Conservation (phyloP, 306 rosid genomes). For the Quercus agrifolia region DNA sequence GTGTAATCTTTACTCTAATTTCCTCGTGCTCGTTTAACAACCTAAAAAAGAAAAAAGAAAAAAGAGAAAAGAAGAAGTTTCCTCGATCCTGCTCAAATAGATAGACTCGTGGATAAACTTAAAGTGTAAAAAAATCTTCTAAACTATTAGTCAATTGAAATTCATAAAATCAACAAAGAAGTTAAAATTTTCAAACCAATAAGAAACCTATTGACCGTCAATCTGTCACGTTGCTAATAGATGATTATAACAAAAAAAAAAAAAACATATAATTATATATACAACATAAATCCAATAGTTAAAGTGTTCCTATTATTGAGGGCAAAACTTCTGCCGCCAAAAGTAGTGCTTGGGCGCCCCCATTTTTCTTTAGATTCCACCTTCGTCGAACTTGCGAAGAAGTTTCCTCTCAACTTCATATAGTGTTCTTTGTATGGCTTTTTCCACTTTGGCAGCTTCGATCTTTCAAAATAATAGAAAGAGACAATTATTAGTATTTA, state of each 20-base stretch:
- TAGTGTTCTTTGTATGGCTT: conserved; percentile 12
- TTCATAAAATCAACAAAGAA: not conserved
- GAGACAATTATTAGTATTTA: not conserved
- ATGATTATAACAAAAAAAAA: not conserved
- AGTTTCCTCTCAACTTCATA: conserved; percentile 25
- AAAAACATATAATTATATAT: not conserved
- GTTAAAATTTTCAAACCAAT: not conserved
- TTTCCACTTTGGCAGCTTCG: conserved; percentile 21
- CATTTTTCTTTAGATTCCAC: not conserved
- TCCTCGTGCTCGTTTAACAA: not conserved
- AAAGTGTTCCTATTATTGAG: too few species aligned
- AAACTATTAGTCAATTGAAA: conserved; percentile 4
- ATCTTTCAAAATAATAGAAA: conserved; percentile 9
- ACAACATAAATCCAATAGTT: not conserved
- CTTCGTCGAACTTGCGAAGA: conserved; percentile 16
- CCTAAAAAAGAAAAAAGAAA: too few species aligned
- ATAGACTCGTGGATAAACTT: not conserved
- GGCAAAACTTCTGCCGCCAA: too few species aligned
- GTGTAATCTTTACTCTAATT: not conserved
- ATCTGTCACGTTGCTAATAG: not conserved
- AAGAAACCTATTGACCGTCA: not conserved
- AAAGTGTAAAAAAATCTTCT: not conserved
- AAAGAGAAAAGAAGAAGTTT: too few species aligned
- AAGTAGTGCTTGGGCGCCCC: not conserved
- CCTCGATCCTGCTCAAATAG: not conserved